A percentile compares a stretch with the other conserved stretches of the same genome.
Evolutionary conservation across 306 rosid species (phyloP).

Genomic region (Vigna radiata): DNA sequence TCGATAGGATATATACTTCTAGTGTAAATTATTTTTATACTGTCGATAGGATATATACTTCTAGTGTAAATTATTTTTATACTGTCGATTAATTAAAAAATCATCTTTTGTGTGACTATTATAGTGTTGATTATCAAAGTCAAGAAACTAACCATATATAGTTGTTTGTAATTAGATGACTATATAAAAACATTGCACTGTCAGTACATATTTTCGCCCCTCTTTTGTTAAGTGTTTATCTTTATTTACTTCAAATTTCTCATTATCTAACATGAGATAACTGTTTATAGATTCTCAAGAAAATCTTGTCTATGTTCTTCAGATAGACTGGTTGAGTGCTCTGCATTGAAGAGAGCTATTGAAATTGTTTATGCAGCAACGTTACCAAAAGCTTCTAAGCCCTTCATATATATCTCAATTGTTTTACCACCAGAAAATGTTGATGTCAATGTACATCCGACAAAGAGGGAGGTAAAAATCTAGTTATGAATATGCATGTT

Average conservation of each 20-base stretch:
- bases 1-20: no score
- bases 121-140: neutral
- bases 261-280: neutral
- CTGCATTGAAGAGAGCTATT: conserved; percentile 92
- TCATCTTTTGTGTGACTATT: neutral
- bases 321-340: conserved; percentile 95
- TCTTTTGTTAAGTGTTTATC: conserved; percentile 10
- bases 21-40: neutral
- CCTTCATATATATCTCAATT: conserved; percentile 86
- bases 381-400: conserved; percentile 93
- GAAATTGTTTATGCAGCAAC: conserved; percentile 96
- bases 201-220: neutral
- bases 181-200: neutral
- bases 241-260: conserved; percentile 20
- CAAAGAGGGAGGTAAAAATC: conserved; percentile 86
- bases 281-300: conserved; percentile 40
- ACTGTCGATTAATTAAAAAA: neutral
- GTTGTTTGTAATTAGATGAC: neutral
- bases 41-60: no score
- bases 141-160: neutral
- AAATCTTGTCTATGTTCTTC: conserved; percentile 43
- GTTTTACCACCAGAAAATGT: conserved; percentile 83
- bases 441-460: conserved; percentile 92
- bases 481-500: conserved; percentile 21
- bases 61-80: neutral